Evolutionary conservation across 352 stramenopile genomes (phyloP).

Genomic region (Globisporangium polare): DNA sequence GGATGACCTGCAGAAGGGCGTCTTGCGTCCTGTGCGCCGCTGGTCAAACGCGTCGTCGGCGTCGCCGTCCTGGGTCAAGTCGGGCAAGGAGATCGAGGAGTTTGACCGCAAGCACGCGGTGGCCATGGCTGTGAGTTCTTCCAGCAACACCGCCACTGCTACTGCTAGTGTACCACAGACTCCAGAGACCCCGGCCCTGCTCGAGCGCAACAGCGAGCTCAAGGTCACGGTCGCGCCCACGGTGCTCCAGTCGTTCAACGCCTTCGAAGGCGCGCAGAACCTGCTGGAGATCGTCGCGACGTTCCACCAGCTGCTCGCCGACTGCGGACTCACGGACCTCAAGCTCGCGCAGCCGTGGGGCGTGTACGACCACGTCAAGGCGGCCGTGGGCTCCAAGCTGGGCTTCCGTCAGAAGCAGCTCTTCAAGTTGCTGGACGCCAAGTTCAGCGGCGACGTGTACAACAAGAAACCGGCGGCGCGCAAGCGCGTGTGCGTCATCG

Average conservation of each 20-base stretch:
- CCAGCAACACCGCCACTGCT: background rate
- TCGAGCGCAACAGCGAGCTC: slow-evolving; percentile 24
- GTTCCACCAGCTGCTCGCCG: slow-evolving; percentile 50
- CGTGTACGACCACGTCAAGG: slow-evolving; percentile 70
- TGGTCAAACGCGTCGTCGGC: slow-evolving; percentile 27
- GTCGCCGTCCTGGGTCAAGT: slow-evolving; percentile 34
- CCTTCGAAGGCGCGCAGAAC: slow-evolving; percentile 64
- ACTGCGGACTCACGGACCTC: slow-evolving; percentile 50
- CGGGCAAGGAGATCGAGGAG: slow-evolving; percentile 31
- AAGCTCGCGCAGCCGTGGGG: slow-evolving; percentile 46
- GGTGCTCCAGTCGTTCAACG: slow-evolving; percentile 56
- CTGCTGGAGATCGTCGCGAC: slow-evolving; percentile 46
- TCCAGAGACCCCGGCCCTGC: slow-evolving; percentile 15
- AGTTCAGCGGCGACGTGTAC: slow-evolving; percentile 50
- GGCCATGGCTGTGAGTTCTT: background rate
- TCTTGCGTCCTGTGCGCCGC: slow-evolving; percentile 31
- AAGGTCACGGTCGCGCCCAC: slow-evolving; percentile 32
- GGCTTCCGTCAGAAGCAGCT: slow-evolving; percentile 75
- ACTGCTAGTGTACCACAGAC: background rate
- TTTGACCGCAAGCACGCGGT: slow-evolving; percentile 23
- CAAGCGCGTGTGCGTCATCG: slow-evolving; percentile 74
- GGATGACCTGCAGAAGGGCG: slow-evolving; percentile 54
- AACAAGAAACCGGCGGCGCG: slow-evolving; percentile 49
- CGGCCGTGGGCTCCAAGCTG: slow-evolving; percentile 48
- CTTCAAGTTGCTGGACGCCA: slow-evolving; percentile 65